Conservation (phyloP, 1,284 basidiomycete species). For the Pseudozyma thailandica region DNA sequence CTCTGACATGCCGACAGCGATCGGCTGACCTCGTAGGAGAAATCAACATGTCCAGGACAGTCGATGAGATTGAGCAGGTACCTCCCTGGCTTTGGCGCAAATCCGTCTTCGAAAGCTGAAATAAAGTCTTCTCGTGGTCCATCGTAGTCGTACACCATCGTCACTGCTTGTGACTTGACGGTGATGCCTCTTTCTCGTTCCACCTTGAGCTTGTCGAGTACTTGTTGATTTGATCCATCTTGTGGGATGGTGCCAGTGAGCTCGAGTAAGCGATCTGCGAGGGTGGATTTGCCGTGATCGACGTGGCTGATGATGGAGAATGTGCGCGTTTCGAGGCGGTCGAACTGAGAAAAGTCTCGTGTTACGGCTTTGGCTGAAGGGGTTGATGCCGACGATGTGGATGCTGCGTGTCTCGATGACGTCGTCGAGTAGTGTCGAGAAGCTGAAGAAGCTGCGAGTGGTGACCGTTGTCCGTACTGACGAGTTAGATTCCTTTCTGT, state of each 20-base stretch:
- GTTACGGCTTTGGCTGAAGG: background rate
- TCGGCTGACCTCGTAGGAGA: conserved; percentile 84
- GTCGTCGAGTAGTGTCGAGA: conserved; percentile 9
- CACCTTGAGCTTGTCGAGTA: conserved; percentile 78
- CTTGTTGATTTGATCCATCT: conserved; percentile 61
- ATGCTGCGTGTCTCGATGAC: background rate
- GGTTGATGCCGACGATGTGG: background rate
- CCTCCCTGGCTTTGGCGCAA: conserved; percentile 28
- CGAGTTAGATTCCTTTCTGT: background rate
- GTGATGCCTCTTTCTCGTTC: conserved; percentile 94
- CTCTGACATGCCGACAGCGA: conserved; percentile 93
- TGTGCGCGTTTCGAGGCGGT: conserved; percentile 55
- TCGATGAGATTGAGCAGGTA: conserved; percentile 93
- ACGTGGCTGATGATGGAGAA: conserved; percentile 68
- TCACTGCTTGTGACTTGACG: conserved; percentile 72
- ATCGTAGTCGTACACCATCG: conserved; percentile 62
- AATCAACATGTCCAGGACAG: conserved; percentile 76
- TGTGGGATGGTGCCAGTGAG: conserved; percentile 64
- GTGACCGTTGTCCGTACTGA: background rate
- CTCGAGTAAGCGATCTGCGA: conserved; percentile 67
- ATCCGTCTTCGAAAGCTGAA: conserved; percentile 47
- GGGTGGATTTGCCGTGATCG: conserved; percentile 68
- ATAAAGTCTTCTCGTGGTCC: conserved; percentile 29
- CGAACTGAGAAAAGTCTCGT: conserved; percentile 35
- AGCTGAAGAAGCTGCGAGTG: background rate